Percentiles rank a stretch among this genome's conserved stretches.
These are phyloP conservation scores for Cercophora scortea DNA, from an alignment of 495 filamentous ascomycete genomes.

Conservation along the genomic window DNA sequence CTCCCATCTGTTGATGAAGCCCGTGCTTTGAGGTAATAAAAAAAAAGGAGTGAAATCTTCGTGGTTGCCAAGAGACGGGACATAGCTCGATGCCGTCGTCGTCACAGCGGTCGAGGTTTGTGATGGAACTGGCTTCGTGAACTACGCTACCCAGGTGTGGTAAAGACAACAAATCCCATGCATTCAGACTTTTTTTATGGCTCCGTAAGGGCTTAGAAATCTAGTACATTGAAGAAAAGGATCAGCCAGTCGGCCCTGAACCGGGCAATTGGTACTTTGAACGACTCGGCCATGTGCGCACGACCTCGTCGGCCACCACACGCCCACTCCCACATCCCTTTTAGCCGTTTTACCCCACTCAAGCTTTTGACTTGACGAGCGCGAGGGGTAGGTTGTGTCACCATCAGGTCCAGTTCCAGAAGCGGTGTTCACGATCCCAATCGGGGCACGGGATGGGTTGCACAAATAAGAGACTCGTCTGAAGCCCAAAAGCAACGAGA, in stretches of 20 bases:
- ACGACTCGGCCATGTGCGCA: no score
- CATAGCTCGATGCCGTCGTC: no score
- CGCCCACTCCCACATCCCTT: background rate
- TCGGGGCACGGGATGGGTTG: background rate
- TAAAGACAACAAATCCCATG: background rate
- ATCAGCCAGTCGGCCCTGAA: background rate
- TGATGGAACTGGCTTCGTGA: no score
- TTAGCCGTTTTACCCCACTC: background rate
- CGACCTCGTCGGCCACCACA: no score
- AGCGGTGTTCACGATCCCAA: background rate
- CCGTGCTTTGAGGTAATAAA: no score
- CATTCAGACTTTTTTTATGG: background rate
- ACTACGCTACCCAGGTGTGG: no score
- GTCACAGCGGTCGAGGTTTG: no score
- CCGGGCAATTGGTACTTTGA: conserved; percentile 2
- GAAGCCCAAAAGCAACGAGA: background rate
- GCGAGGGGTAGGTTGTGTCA: conserved; percentile 2
- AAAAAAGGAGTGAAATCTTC: no score
- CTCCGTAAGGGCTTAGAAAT: conserved; percentile 3
- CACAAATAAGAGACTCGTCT: background rate
- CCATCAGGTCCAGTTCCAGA: conserved; percentile 1
- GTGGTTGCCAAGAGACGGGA: no score
- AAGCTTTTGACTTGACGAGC: background rate
- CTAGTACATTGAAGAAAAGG: background rate
- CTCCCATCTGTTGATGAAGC: no score